A percentile compares a stretch with the other conserved stretches of the same genome.
These are phyloP conservation scores for Houttuynia cordata DNA, from an alignment of 164 flowering plant species.

Conservation along the genomic window DNA sequence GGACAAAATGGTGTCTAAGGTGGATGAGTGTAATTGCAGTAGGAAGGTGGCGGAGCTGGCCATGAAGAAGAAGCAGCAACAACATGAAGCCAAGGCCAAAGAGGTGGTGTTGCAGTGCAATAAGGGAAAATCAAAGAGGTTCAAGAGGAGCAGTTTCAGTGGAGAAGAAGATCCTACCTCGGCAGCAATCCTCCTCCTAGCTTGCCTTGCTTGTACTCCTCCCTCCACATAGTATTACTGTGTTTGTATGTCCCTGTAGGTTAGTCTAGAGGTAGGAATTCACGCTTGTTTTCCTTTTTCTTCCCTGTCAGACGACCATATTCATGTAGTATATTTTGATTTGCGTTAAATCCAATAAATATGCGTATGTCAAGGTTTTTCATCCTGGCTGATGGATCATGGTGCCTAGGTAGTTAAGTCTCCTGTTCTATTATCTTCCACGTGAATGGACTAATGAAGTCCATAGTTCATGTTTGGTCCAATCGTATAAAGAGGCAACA, in stretches of 20 bases:
- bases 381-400: too few relatives aligned
- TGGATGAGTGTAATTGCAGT: constrained; percentile 42
- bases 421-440: too few relatives aligned
- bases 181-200: constrained; percentile 72
- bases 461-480: too few relatives aligned
- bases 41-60: constrained; percentile 18
- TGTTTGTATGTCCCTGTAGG: not conserved
- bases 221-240: not conserved
- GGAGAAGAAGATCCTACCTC: constrained; percentile 67
- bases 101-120: constrained; percentile 36
- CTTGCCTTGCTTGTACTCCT: constrained; percentile 66
- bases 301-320: too few relatives aligned
- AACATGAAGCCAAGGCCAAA: constrained; percentile 11
- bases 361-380: too few relatives aligned
- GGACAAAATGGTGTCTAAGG: constrained; percentile 43
- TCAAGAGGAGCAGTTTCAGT: constrained; percentile 64
- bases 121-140: constrained; percentile 51
- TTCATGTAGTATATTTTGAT: too few relatives aligned
- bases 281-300: too few relatives aligned
- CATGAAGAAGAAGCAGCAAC: constrained; percentile 12
- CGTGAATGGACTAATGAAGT: too few relatives aligned
- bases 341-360: too few relatives aligned
- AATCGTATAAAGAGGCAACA: too few relatives aligned
- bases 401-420: too few relatives aligned
- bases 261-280: not conserved